Evolutionary conservation across 2,329 filamentous ascomycete species (phyloP).

Genomic region (Aspergillus bombycis): DNA sequence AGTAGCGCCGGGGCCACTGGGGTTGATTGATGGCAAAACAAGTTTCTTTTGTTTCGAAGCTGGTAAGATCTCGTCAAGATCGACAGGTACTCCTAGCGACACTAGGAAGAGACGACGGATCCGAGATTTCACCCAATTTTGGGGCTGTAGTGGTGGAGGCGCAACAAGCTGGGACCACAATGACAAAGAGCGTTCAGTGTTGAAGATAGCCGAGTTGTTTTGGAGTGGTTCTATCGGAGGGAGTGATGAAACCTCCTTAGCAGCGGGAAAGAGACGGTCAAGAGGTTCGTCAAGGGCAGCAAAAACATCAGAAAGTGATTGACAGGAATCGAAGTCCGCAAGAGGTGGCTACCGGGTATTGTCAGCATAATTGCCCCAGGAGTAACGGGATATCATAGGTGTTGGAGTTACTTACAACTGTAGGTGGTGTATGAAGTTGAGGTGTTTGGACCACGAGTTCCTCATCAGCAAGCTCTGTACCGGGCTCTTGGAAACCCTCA

Average conservation of each 20-base stretch:
- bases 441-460: conserved; percentile 25
- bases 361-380: conserved; percentile 6
- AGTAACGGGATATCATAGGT: background rate
- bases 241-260: conserved; percentile 39
- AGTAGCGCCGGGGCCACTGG: conserved; percentile 57
- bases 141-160: conserved; percentile 89
- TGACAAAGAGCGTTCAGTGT: conserved; percentile 83
- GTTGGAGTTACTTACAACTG: conserved; percentile 47
- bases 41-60: conserved; percentile 98
- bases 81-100: conserved; percentile 91
- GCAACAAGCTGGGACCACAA: conserved; percentile 96
- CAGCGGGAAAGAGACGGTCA: conserved; percentile 48
- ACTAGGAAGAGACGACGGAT: conserved; percentile 95
- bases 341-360: conserved; percentile 37
- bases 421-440: conserved; percentile 37
- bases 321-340: conserved; percentile 59
- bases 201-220: conserved; percentile 65
- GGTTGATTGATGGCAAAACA: conserved; percentile 77
- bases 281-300: conserved; percentile 43
- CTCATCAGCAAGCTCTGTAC: conserved; percentile 31
- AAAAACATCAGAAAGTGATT: conserved; percentile 47
- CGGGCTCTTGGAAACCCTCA: conserved; percentile 62
- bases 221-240: conserved; percentile 44
- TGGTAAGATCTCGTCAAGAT: conserved; percentile 94
- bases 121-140: conserved; percentile 95